phyloP scores from a whole-genome alignment of 306 rosid genomes.

The Trifolium dubium region DNA sequence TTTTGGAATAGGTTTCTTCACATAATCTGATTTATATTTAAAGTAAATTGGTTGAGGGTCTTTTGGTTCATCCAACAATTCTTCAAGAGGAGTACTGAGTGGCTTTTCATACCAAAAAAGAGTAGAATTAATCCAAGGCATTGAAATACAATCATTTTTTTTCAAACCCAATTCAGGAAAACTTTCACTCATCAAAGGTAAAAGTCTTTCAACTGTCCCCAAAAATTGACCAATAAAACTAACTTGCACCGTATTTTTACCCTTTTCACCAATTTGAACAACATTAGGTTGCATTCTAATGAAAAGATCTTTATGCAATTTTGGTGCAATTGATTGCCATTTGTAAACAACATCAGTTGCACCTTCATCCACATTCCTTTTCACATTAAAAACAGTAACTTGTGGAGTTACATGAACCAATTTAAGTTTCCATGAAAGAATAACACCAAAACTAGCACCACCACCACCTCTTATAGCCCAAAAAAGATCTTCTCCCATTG shows the following conservation, averaged over 20 bases:
- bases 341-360: conserved; percentile 47
- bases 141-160: conserved; percentile 42
- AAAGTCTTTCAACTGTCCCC: conserved; percentile 44
- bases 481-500: conserved; percentile 51
- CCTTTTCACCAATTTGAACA: not conserved
- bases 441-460: conserved; percentile 50
- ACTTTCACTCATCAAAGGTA: conserved; percentile 23
- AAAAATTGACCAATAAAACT: conserved; percentile 39
- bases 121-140: conserved; percentile 56
- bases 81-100: conserved; percentile 28
- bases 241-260: conserved; percentile 33
- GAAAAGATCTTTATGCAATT: conserved; percentile 43
- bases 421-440: conserved; percentile 51
- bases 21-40: conserved; percentile 43
- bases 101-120: conserved; percentile 11
- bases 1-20: conserved; percentile 40
- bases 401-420: conserved; percentile 58
- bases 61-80: not conserved
- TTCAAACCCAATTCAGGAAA: conserved; percentile 60
- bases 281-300: conserved; percentile 19
- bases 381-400: conserved; percentile 56
- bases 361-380: conserved; percentile 40
- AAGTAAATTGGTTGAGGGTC: accelerated
- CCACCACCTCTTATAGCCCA: conserved; percentile 57
- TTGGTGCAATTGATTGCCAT: conserved; percentile 62